phyloP scores from a whole-genome alignment of 768 basidiomycete species.

The Leccinum disarticulatum region DNA sequence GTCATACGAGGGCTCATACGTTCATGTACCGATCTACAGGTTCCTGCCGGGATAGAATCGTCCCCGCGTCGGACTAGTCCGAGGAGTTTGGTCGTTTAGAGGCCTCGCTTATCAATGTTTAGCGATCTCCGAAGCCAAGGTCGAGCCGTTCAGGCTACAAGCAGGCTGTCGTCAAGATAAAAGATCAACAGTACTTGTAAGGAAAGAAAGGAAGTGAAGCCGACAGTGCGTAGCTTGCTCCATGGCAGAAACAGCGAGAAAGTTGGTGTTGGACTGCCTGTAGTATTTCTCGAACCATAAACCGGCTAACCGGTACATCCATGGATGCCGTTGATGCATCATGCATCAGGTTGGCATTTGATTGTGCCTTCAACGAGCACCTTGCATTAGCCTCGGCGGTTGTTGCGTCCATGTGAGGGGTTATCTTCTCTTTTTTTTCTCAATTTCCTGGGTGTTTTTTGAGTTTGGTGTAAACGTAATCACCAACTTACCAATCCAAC shows the following conservation, averaged over 20 bases:
- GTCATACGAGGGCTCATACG: not conserved
- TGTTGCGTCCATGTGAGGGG: conserved; percentile 11
- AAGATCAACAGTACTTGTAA: not conserved
- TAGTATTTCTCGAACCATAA: not conserved
- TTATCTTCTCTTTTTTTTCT: not conserved
- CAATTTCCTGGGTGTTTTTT: conserved; percentile 13
- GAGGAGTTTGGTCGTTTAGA: conserved; percentile 17
- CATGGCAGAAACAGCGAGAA: not conserved
- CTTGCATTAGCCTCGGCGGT: not conserved
- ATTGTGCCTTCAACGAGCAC: not conserved
- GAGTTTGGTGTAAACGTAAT: conserved; percentile 1
- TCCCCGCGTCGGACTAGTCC: conserved; percentile 8
- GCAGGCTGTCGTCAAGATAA: not conserved
- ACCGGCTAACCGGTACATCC: not conserved
- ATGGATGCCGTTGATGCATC: not conserved
- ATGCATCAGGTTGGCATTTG: not conserved
- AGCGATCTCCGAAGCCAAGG: conserved; percentile 1
- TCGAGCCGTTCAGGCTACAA: not conserved
- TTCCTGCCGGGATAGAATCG: not conserved
- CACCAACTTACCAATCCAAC: not conserved
- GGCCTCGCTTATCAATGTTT: not conserved
- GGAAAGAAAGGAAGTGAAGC: not conserved
- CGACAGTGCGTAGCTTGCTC: not conserved
- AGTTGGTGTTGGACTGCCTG: not conserved
- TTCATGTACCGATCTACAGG: conserved; percentile 2